These are phyloP conservation scores for Delitschia confertaspora DNA, from an alignment of 495 filamentous ascomycete genomes.

Conservation along the genomic window DNA sequence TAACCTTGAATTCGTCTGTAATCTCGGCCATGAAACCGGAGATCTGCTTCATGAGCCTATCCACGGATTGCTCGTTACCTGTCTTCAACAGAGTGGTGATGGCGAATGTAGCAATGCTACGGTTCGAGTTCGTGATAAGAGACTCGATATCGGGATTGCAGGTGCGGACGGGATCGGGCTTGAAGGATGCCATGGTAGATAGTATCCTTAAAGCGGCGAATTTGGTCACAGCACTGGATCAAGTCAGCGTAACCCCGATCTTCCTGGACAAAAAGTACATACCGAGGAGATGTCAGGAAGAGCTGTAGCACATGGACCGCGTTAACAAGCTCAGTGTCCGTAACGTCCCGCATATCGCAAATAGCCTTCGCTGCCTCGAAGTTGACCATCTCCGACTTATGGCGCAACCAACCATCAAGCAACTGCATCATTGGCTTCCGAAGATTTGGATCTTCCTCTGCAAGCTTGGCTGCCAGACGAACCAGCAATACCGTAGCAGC, in stretches of 20 bases:
- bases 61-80: constrained; percentile 92
- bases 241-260: constrained; percentile 54
- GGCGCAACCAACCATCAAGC: constrained; percentile 42
- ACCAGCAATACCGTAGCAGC: constrained; percentile 89
- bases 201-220: constrained; percentile 96
- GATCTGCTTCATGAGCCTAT: constrained; percentile 94
- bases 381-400: constrained; percentile 99
- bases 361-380: constrained; percentile 98
- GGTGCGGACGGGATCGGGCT: constrained; percentile 79
- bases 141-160: constrained; percentile 97
- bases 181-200: constrained; percentile 90
- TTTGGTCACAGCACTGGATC: constrained; percentile 85
- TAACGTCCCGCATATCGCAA: constrained; percentile 85
- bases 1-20: constrained; percentile 93
- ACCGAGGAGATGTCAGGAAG: constrained; percentile 86
- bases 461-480: constrained; percentile 84
- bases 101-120: constrained; percentile 95
- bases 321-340: constrained; percentile 82
- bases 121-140: constrained; percentile 91
- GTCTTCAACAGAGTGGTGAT: constrained; percentile 98
- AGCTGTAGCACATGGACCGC: constrained; percentile 92
- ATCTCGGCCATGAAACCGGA: constrained; percentile 32
- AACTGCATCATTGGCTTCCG: constrained; percentile 47
- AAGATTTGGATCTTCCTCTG: constrained; percentile 81
- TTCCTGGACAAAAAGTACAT: constrained; percentile 79